Evolutionary conservation across 164 flowering plant species (phyloP).

Genomic region (Santalum album): DNA sequence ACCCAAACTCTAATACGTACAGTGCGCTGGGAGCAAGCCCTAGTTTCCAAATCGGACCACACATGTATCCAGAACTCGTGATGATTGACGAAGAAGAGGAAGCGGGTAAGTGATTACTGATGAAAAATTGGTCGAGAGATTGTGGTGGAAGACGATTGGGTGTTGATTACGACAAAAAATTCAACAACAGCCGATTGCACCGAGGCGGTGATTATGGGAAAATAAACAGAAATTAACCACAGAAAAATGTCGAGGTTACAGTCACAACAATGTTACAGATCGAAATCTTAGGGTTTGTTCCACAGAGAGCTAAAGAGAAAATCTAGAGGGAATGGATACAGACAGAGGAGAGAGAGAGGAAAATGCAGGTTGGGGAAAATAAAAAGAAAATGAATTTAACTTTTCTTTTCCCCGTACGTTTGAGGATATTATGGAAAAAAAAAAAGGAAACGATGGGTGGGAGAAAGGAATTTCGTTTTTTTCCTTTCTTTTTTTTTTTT

Average conservation of each 20-base stretch:
- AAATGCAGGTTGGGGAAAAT: too few species aligned
- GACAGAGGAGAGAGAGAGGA: constrained; percentile 9
- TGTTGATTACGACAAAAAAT: not conserved
- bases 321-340: too few species aligned
- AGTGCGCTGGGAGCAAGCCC: constrained; percentile 10
- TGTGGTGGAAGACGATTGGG: not conserved
- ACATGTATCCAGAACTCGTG: constrained; percentile 11
- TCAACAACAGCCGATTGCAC: too few species aligned
- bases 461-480: too few species aligned
- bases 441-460: too few species aligned
- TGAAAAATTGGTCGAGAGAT: not conserved
- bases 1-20: constrained; percentile 20
- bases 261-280: constrained; percentile 15
- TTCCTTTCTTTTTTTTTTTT: too few species aligned
- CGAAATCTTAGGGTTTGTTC: too few species aligned
- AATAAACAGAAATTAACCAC: not conserved
- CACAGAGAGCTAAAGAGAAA: constrained; percentile 1
- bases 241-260: constrained; percentile 5
- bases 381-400: too few species aligned
- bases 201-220: not conserved
- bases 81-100: not conserved
- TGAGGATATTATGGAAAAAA: too few species aligned
- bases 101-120: not conserved
- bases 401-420: too few species aligned
- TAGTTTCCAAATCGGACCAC: constrained; percentile 11